These are phyloP conservation scores for Pisolithus thermaeus DNA, from an alignment of 1,284 basidiomycete genomes.

Conservation along the genomic window DNA sequence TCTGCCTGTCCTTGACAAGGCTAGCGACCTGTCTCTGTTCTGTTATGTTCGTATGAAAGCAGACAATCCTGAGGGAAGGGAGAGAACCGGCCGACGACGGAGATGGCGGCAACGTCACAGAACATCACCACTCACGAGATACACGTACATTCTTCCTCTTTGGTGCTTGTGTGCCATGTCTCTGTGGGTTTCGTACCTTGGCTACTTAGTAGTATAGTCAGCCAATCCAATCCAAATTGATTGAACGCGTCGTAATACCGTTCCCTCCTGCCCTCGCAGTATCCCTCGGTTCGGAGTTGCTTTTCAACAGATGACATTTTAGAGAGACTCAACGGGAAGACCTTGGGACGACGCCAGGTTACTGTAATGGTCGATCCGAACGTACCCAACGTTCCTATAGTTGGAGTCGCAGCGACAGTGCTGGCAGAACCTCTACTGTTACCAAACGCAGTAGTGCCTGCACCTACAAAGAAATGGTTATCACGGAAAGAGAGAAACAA, in stretches of 20 bases:
- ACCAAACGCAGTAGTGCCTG: slow-evolving; percentile 37
- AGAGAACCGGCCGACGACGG: slow-evolving; percentile 21
- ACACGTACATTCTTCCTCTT: too few species aligned
- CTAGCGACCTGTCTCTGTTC: slow-evolving; percentile 16
- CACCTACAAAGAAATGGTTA: slow-evolving; percentile 34
- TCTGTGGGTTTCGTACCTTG: too few species aligned
- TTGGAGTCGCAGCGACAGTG: slow-evolving; percentile 35
- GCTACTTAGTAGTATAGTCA: too few species aligned
- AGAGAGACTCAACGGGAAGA: too few species aligned
- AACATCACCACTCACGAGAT: too few species aligned
- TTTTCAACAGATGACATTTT: too few species aligned
- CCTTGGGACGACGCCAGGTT: too few species aligned
- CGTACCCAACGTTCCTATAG: slow-evolving; percentile 31
- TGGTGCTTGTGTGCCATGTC: too few species aligned
- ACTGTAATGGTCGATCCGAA: slow-evolving; percentile 35
- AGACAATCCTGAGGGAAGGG: slow-evolving; percentile 25
- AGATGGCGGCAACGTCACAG: slow-evolving; percentile 8
- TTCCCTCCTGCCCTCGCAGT: too few species aligned
- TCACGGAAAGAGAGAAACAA: slow-evolving; percentile 6
- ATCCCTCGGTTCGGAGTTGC: too few species aligned
- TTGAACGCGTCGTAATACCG: too few species aligned
- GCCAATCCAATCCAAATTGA: too few species aligned
- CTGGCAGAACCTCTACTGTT: slow-evolving; percentile 29
- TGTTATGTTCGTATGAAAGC: slow-evolving; percentile 15
- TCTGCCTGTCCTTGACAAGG: slow-evolving; percentile 15